Evolutionary conservation across 345 rosid species (phyloP).

Genomic region (Schrenkiella parvula): DNA sequence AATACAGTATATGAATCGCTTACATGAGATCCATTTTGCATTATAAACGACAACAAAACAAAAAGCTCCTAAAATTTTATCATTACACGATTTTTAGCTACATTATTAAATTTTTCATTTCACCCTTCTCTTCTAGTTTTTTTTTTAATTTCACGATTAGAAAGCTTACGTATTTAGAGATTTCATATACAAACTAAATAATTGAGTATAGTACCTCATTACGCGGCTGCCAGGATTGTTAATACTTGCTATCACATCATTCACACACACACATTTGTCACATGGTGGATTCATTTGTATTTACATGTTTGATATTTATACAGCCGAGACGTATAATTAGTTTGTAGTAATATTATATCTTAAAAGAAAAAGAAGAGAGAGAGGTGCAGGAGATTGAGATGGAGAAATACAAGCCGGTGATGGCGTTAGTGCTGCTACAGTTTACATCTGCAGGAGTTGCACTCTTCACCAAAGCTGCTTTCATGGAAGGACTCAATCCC

Average conservation of each 20-base stretch:
- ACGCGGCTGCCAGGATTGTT: slow-evolving; percentile 15
- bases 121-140: neutral
- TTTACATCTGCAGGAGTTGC: slow-evolving; percentile 32
- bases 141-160: neutral
- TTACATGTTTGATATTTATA: neutral
- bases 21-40: neutral
- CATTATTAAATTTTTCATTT: neutral
- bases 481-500: slow-evolving; percentile 38
- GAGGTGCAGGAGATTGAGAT: neutral
- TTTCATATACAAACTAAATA: neutral
- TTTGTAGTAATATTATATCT: neutral
- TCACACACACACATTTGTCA: slow-evolving; percentile 9
- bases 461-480: slow-evolving; percentile 36
- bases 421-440: slow-evolving; percentile 35
- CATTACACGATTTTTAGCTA: neutral
- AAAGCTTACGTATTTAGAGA: neutral
- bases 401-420: slow-evolving; percentile 32
- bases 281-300: slow-evolving; percentile 5
- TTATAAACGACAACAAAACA: neutral
- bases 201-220: neutral
- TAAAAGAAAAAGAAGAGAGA: neutral
- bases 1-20: neutral
- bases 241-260: slow-evolving; percentile 4
- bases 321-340: neutral
- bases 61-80: neutral